These are phyloP conservation scores for Kwoniella dejecticola DNA, from an alignment of 768 basidiomycete species.

Conservation along the genomic window DNA sequence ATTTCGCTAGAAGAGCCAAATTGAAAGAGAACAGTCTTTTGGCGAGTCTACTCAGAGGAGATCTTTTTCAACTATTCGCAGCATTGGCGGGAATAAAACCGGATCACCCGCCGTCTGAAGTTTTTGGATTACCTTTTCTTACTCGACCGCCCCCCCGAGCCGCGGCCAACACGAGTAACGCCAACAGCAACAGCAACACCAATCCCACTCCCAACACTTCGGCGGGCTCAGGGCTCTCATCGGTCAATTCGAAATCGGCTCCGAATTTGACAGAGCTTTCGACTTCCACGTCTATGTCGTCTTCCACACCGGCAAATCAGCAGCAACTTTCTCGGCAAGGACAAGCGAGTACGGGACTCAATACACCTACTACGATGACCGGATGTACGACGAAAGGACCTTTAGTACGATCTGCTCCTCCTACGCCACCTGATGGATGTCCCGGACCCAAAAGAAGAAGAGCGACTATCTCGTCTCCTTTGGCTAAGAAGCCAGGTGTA, in stretches of 20 bases:
- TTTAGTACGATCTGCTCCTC: conserved; percentile 36
- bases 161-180: no score
- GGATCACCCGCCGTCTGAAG: conserved; percentile 23
- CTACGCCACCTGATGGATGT: conserved; percentile 39
- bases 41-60: conserved; percentile 29
- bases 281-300: conserved; percentile 14
- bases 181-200: neutral
- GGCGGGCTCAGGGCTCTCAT: conserved; percentile 3
- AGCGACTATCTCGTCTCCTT: conserved; percentile 35
- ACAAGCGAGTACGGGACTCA: neutral
- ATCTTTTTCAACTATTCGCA: conserved; percentile 38
- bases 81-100: conserved; percentile 25
- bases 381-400: conserved; percentile 27
- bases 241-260: conserved; percentile 34
- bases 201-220: neutral
- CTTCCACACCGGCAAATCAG: neutral
- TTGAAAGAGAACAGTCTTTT: conserved; percentile 17
- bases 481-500: conserved; percentile 24
- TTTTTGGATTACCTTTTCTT: conserved; percentile 25
- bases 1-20: conserved; percentile 25
- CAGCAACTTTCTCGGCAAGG: neutral
- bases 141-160: conserved; percentile 1
- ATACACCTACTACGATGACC: neutral
- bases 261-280: conserved; percentile 31
- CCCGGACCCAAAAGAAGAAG: conserved; percentile 44